These are phyloP conservation scores for Lactifluus rugatus DNA, from an alignment of 768 basidiomycete species.

Conservation along the genomic window DNA sequence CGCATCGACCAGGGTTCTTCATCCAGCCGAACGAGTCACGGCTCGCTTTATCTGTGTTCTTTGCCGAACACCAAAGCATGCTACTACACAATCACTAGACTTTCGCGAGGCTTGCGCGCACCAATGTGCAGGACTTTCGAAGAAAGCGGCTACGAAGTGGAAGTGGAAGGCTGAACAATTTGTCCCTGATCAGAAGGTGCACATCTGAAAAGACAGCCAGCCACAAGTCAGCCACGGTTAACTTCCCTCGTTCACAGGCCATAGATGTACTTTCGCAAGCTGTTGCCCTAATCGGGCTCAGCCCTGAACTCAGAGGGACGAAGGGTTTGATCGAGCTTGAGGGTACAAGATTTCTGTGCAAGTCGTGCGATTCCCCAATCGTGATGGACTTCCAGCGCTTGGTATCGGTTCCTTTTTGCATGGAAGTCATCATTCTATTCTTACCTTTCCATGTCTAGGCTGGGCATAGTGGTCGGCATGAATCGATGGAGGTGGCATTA, in stretches of 20 bases:
- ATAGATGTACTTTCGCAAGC: slow-evolving; percentile 12
- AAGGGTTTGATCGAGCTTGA: neutral
- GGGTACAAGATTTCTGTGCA: slow-evolving; percentile 7
- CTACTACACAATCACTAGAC: slow-evolving; percentile 39
- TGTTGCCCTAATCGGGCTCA: neutral
- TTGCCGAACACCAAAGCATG: slow-evolving; percentile 35
- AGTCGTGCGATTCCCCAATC: slow-evolving; percentile 10
- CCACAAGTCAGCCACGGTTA: neutral
- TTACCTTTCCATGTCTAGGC: neutral
- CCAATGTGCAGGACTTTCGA: slow-evolving; percentile 32
- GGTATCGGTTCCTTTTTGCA: neutral
- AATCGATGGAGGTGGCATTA: slow-evolving; percentile 6
- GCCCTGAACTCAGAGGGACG: slow-evolving; percentile 2
- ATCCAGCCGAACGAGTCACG: slow-evolving; percentile 48
- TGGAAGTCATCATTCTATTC: neutral
- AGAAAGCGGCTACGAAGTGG: slow-evolving; percentile 23
- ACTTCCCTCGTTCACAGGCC: slow-evolving; percentile 3
- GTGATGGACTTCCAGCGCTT: slow-evolving; percentile 16
- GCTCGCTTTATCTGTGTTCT: slow-evolving; percentile 49
- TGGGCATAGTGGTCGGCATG: slow-evolving; percentile 15
- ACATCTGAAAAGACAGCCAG: neutral
- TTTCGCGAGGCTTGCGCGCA: slow-evolving; percentile 53
- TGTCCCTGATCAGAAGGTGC: slow-evolving; percentile 48
- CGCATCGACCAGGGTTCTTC: slow-evolving; percentile 36
- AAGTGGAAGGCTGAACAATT: slow-evolving; percentile 46